Conservation (phyloP, 2,329 filamentous ascomycete species). For the Coleophoma eucalyptorum region DNA sequence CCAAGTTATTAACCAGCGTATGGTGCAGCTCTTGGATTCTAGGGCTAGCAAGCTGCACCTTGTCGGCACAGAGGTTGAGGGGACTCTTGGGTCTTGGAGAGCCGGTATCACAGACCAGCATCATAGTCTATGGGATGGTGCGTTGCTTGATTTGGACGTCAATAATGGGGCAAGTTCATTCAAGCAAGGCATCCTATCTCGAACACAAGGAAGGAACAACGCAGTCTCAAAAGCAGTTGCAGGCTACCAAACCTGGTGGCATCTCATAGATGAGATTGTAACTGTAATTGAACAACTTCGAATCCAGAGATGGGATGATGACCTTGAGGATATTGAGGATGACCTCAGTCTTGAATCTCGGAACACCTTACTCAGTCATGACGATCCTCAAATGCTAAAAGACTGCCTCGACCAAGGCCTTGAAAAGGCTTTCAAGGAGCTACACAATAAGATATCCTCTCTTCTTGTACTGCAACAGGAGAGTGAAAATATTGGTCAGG, state of each 20-base stretch:
- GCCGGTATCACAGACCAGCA: constrained; percentile 45
- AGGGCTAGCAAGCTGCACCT: constrained; percentile 62
- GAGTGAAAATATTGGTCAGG: constrained; percentile 43
- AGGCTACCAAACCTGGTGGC: constrained; percentile 69
- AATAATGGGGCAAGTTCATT: constrained; percentile 63
- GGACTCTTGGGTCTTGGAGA: constrained; percentile 58
- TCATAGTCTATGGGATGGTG: constrained; percentile 63
- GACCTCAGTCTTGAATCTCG: constrained; percentile 65
- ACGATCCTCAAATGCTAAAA: constrained; percentile 64
- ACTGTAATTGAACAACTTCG: constrained; percentile 61
- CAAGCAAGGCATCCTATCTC: constrained; percentile 64
- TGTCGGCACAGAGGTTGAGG: constrained; percentile 61
- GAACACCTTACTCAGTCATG: constrained; percentile 64
- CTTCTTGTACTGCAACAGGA: constrained; percentile 45
- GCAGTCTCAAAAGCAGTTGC: constrained; percentile 58
- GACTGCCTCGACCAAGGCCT: constrained; percentile 55
- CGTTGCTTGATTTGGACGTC: constrained; percentile 62
- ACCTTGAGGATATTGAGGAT: constrained; percentile 66
- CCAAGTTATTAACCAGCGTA: constrained; percentile 62
- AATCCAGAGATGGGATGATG: constrained; percentile 71
- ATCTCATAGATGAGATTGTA: constrained; percentile 65
- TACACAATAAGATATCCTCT: constrained; percentile 51
- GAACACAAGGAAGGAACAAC: constrained; percentile 69
- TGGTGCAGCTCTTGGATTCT: constrained; percentile 57
- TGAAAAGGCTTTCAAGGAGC: constrained; percentile 49